These are phyloP conservation scores for Fusarium bulbicola DNA, from an alignment of 2,329 filamentous ascomycete species.

Conservation along the genomic window DNA sequence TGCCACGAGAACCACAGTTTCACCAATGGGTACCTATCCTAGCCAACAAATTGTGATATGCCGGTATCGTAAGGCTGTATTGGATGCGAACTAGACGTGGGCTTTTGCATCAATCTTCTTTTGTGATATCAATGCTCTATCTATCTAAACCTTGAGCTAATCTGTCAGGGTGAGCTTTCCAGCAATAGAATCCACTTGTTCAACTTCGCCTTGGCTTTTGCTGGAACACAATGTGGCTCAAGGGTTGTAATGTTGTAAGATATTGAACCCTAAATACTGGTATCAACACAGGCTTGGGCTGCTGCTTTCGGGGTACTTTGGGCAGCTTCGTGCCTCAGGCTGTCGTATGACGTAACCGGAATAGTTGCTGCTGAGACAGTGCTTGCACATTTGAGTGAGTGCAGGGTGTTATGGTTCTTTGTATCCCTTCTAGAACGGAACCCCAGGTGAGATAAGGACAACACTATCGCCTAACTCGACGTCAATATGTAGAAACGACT, in stretches of 20 bases:
- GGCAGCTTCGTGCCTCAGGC: constrained; percentile 4
- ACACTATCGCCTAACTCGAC: constrained; percentile 71
- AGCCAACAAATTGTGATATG: neutral
- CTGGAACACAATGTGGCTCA: neutral
- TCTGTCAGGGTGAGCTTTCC: neutral
- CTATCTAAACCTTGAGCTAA: constrained; percentile 1
- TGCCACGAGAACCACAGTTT: neutral
- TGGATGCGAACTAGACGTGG: neutral
- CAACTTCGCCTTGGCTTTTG: neutral
- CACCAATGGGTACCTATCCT: neutral
- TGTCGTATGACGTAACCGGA: neutral
- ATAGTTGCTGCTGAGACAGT: neutral
- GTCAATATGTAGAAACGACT: constrained; percentile 32
- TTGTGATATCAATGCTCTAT: constrained; percentile 13
- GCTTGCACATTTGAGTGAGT: neutral
- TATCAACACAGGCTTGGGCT: neutral
- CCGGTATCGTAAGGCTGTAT: neutral
- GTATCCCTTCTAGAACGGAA: constrained; percentile 41
- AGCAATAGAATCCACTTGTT: neutral
- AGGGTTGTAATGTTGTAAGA: neutral
- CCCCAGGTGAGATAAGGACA: constrained; percentile 74
- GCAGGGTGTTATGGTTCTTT: neutral
- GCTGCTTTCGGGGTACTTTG: neutral
- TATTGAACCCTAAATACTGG: neutral
- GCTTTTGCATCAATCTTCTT: constrained; percentile 3